These are phyloP conservation scores for Pleomassaria siparia DNA, from an alignment of 2,329 filamentous ascomycete species.

Conservation along the genomic window DNA sequence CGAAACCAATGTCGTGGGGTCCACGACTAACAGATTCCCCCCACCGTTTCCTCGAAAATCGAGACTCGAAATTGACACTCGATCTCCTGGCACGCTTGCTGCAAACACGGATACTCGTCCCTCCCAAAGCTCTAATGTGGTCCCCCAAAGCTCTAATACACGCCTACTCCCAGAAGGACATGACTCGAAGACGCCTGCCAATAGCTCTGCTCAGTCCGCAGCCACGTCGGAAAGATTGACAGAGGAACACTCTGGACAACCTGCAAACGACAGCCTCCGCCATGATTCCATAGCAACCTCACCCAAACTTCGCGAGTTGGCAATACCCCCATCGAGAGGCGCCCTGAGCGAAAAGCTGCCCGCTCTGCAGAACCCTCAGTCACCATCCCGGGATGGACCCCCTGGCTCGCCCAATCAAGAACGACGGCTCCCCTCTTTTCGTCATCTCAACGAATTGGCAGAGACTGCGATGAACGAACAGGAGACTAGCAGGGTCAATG, in stretches of 20 bases:
- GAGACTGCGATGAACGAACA: constrained; percentile 36
- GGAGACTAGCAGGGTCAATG: constrained; percentile 28
- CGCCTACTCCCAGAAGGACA: constrained; percentile 7
- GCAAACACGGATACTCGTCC: constrained; percentile 13
- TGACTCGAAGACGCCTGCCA: constrained; percentile 11
- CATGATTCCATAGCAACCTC: constrained; percentile 29
- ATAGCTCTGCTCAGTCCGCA: constrained; percentile 9
- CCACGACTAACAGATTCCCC: constrained; percentile 4
- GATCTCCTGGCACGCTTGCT: constrained; percentile 7
- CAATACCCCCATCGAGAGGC: constrained; percentile 34
- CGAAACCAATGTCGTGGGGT: constrained; percentile 6
- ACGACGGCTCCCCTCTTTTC: constrained; percentile 34
- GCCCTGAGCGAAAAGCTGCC: constrained; percentile 37
- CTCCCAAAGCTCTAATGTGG: constrained; percentile 10
- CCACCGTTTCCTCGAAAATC: constrained; percentile 20
- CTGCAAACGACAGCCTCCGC: constrained; percentile 22
- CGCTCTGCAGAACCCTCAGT: constrained; percentile 36
- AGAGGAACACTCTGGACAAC: constrained; percentile 19
- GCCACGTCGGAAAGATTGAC: constrained; percentile 15
- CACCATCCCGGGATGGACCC: constrained; percentile 30
- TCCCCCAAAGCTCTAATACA: constrained; percentile 10
- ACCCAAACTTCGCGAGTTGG: constrained; percentile 31
- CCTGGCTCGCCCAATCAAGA: constrained; percentile 33
- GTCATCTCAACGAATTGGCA: constrained; percentile 37
- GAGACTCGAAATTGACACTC: constrained; percentile 17